These are phyloP conservation scores for Anacardium occidentale DNA, from an alignment of 345 rosid genomes.

Conservation along the genomic window DNA sequence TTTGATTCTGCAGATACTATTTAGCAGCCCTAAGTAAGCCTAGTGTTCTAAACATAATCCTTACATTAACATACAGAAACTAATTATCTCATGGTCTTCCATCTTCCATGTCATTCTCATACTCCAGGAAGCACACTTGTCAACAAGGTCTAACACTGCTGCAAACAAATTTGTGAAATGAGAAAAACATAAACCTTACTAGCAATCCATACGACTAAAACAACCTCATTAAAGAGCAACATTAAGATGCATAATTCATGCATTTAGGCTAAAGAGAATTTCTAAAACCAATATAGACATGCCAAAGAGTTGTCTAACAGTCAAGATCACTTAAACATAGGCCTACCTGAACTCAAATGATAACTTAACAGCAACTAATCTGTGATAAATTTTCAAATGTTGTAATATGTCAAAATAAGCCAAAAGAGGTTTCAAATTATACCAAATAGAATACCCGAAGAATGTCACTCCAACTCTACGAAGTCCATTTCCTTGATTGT, in stretches of 20 bases:
- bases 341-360: not conserved
- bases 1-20: not conserved
- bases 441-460: no score
- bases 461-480: no score
- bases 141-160: not conserved
- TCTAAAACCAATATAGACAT: not conserved
- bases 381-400: not conserved
- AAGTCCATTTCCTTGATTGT: not conserved
- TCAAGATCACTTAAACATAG: not conserved
- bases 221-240: not conserved
- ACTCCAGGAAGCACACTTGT: not conserved
- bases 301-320: not conserved
- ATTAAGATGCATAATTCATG: not conserved
- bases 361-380: not conserved
- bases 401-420: not conserved
- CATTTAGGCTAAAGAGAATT: not conserved
- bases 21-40: not conserved
- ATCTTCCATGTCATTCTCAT: not conserved
- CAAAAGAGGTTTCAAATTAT: conserved; percentile 19
- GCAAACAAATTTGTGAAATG: not conserved
- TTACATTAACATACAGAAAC: not conserved
- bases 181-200: not conserved
- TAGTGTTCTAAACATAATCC: not conserved
- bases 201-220: not conserved
- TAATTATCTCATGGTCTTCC: not conserved